A percentile compares a stretch with the other conserved stretches of the same genome.
These are phyloP conservation scores for Penicillium paneum DNA, from an alignment of 2,329 filamentous ascomycete species.

Conservation along the genomic window DNA sequence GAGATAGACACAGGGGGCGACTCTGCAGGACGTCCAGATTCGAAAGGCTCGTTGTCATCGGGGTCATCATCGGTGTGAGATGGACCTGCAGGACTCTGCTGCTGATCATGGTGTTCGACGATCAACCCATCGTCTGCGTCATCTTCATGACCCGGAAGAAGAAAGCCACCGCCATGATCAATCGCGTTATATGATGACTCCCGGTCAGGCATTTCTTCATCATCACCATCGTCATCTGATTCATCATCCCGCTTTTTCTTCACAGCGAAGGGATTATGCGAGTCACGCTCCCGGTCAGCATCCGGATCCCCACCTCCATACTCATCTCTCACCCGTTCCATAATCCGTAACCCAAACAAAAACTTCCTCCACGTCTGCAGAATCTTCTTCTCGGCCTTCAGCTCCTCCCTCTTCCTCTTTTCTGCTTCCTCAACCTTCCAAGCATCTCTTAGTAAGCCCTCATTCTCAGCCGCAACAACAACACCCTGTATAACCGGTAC, in stretches of 20 bases:
- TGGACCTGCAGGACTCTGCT: background rate
- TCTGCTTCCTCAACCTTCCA: slow-evolving; percentile 76
- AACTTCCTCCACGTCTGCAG: slow-evolving; percentile 82
- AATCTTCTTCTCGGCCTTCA: slow-evolving; percentile 72
- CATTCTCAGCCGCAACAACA: slow-evolving; percentile 78
- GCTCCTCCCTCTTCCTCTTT: slow-evolving; percentile 72
- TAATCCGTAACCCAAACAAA: slow-evolving; percentile 77
- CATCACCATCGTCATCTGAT: slow-evolving; percentile 6
- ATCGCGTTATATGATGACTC: slow-evolving; percentile 13
- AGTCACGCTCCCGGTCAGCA: slow-evolving; percentile 30
- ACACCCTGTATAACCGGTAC: slow-evolving; percentile 89
- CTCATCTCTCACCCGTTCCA: slow-evolving; percentile 70
- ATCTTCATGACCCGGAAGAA: slow-evolving; percentile 20
- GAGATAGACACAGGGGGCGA: slow-evolving; percentile 14
- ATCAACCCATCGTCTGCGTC: slow-evolving; percentile 29
- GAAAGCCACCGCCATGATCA: slow-evolving; percentile 29
- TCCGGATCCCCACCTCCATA: slow-evolving; percentile 59
- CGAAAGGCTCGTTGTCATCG: slow-evolving; percentile 8
- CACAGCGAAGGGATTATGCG: slow-evolving; percentile 37
- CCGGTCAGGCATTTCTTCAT: slow-evolving; percentile 11
- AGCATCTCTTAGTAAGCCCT: slow-evolving; percentile 70
- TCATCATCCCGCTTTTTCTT: slow-evolving; percentile 10
- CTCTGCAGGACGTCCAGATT: background rate
- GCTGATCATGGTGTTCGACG: slow-evolving; percentile 26
- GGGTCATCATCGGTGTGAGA: background rate